phyloP scores from a whole-genome alignment of 768 basidiomycete genomes.

The Termitomyces sp. region DNA sequence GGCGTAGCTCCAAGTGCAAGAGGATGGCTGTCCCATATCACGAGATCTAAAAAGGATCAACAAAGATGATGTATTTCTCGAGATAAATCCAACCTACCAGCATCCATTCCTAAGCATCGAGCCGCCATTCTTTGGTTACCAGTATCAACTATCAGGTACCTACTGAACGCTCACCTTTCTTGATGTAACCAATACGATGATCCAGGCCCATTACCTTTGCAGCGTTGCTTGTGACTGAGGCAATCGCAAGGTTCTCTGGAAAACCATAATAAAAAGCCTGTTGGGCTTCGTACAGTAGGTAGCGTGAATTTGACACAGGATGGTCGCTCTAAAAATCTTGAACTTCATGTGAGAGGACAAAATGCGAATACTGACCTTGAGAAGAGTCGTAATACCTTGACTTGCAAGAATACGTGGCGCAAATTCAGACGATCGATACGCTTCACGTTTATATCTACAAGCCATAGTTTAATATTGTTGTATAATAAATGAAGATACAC shows the following conservation, averaged over 20 bases:
- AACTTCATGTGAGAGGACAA: neutral
- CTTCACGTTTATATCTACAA: conserved; percentile 74
- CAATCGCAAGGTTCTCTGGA: conserved; percentile 62
- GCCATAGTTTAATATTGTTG: neutral
- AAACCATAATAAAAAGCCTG: conserved; percentile 82
- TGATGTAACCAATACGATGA: conserved; percentile 80
- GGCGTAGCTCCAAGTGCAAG: conserved; percentile 85
- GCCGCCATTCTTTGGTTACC: neutral
- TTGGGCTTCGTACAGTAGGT: conserved; percentile 80
- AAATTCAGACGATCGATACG: conserved; percentile 78
- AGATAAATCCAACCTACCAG: conserved; percentile 39
- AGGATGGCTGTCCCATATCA: conserved; percentile 85
- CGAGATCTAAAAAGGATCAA: conserved; percentile 47
- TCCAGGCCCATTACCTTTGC: conserved; percentile 73
- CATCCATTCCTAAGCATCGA: conserved; percentile 60
- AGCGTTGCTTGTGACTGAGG: conserved; percentile 70
- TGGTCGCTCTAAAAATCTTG: conserved; percentile 54
- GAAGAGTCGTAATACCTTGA: conserved; percentile 61
- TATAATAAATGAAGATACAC: neutral
- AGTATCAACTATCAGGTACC: neutral
- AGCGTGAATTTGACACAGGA: conserved; percentile 62
- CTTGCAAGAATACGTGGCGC: conserved; percentile 73
- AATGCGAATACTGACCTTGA: conserved; percentile 52
- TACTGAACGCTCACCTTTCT: conserved; percentile 40
- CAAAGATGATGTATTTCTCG: neutral